Evolutionary conservation across 2,329 filamentous ascomycete genomes (phyloP), one percentile per base, ranked within the genome.

Genomic region (Alternaria sp.): DNA sequence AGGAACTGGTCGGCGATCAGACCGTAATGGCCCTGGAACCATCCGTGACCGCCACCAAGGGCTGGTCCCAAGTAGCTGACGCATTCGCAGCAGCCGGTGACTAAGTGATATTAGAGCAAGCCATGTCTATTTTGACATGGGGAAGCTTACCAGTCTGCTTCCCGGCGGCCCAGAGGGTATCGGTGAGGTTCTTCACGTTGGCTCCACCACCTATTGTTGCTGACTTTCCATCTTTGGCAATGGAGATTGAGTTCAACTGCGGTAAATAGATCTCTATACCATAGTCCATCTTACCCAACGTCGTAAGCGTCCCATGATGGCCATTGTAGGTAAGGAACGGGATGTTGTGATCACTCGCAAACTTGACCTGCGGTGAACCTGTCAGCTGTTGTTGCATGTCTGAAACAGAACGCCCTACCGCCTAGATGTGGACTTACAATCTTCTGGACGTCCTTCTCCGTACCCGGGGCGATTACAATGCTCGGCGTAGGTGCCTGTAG

Each of bases 21-120:
- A 1, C 87, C 86, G 62, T 88, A 77, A 28, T 79, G 81, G 1
- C 87, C 86, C 70, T 87, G 83, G 6, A 86, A 81, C 77, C 81
- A 82, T 30, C 87, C 86, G 72, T 87, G 84, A 5, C 88, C 87
- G 58, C 88, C 88, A 3, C 88, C 87, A 0, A 89, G 82, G 0
- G 79, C 85, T 0, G 85, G 86, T 0, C 83, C 84, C 1, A 85
- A 65, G 44, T 80, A 70, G 55, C 84, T 81, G 26, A 83, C 81
- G 64, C 85, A 87, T 73, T 86, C 85, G 67, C 86, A 88, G 9
- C 65, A 62, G 44, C 75, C 75, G 28, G 75, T 76, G 8, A 71
- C 73, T 77, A 21, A 15, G 3, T 4, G 15, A 25, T n/a, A 1
- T 49, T 11, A 54, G 19, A 40, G n/a, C 9, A 17, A 15, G 4